phyloP scores from a whole-genome alignment of 768 basidiomycete genomes.

The Suillus subalutaceus region DNA sequence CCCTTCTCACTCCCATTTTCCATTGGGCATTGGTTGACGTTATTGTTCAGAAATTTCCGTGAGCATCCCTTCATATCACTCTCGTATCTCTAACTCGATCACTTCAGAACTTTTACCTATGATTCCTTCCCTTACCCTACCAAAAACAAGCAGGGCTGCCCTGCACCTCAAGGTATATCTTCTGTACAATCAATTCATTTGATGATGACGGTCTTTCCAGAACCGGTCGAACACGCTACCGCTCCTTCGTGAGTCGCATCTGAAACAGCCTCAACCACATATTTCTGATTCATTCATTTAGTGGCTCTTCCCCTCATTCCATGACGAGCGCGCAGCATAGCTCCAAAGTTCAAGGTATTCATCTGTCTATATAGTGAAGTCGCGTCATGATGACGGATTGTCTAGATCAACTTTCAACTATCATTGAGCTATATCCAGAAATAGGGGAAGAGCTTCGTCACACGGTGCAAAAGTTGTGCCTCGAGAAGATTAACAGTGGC shows the following conservation, averaged over 20 bases:
- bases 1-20: constrained; percentile 1
- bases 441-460: constrained; percentile 7
- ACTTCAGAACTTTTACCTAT: constrained; percentile 14
- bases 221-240: constrained; percentile 9
- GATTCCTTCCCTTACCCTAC: constrained; percentile 19
- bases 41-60: constrained; percentile 24
- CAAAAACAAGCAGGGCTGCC: neutral
- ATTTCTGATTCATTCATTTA: neutral
- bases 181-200: too few relatives aligned
- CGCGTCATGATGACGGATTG: constrained; percentile 2
- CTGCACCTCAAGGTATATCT: constrained; percentile 12
- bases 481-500: constrained; percentile 6
- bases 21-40: constrained; percentile 27
- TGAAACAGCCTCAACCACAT: neutral
- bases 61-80: constrained; percentile 13
- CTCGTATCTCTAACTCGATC: neutral
- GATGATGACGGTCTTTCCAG: constrained; percentile 7
- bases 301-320: too few relatives aligned
- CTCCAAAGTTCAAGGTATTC: neutral
- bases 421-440: constrained; percentile 18
- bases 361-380: neutral
- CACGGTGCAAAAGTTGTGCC: constrained; percentile 6
- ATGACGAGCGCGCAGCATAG: neutral
- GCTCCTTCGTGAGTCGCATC: neutral
- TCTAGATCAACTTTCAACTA: constrained; percentile 16